phyloP scores from a whole-genome alignment of 2,329 filamentous ascomycete genomes.

The Canariomyces notabilis region DNA sequence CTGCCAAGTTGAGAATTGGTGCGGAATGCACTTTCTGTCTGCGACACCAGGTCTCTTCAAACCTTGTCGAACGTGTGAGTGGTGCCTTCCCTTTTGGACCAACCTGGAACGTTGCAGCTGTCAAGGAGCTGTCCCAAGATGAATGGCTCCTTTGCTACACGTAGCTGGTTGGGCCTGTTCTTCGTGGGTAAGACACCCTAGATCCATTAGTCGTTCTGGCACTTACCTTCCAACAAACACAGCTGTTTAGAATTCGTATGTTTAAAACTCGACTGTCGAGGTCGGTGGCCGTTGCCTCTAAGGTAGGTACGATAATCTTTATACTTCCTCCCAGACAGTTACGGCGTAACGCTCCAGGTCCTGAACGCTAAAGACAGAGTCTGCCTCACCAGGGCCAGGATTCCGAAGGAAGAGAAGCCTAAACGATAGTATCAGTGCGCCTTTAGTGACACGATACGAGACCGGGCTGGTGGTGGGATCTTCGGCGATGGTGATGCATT shows the following conservation, averaged over 20 bases:
- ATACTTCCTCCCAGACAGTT: constrained; percentile 8
- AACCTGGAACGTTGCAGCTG: constrained; percentile 2
- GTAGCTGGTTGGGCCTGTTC: too few species aligned
- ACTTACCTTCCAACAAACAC: too few species aligned
- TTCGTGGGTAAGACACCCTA: too few species aligned
- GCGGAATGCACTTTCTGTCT: not conserved
- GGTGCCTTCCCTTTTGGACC: constrained; percentile 7
- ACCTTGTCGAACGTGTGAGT: constrained; percentile 3
- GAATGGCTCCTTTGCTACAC: not conserved
- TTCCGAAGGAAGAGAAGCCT: constrained; percentile 14
- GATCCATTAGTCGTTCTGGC: too few species aligned
- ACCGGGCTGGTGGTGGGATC: constrained; percentile 9
- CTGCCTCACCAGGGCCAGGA: constrained; percentile 9
- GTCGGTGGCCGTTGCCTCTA: too few species aligned
- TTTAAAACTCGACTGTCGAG: too few species aligned
- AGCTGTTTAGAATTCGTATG: too few species aligned
- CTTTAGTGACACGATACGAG: constrained; percentile 16
- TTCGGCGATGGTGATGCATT: constrained; percentile 14
- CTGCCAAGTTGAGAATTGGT: too few species aligned
- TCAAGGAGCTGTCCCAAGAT: constrained; percentile 2
- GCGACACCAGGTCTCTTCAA: not conserved
- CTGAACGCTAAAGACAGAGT: constrained; percentile 6
- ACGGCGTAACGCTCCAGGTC: constrained; percentile 6
- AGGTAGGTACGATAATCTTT: too few species aligned
- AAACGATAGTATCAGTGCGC: constrained; percentile 15